These are phyloP conservation scores for Ceratobasidium sp. DNA, from an alignment of 1,284 basidiomycete species.

Conservation along the genomic window DNA sequence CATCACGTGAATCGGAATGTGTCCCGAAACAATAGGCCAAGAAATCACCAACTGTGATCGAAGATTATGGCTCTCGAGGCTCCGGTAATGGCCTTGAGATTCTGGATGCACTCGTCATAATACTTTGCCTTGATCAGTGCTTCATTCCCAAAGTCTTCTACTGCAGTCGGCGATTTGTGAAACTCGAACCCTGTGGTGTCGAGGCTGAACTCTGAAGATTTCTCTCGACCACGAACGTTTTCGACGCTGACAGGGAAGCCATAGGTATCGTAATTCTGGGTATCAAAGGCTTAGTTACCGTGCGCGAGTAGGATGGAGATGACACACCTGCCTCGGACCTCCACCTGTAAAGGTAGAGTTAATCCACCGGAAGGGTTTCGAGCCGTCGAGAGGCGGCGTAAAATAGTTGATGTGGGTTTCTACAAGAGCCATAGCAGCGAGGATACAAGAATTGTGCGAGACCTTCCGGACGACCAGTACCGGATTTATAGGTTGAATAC, in stretches of 20 bases:
- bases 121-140: constrained; percentile 64
- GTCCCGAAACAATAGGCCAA: background rate
- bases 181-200: constrained; percentile 69
- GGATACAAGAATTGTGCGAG: background rate
- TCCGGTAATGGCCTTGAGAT: constrained; percentile 70
- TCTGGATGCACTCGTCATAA: constrained; percentile 67
- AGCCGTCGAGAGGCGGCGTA: constrained; percentile 48
- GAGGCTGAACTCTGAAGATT: constrained; percentile 55
- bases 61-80: constrained; percentile 68
- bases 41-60: constrained; percentile 67
- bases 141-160: constrained; percentile 56
- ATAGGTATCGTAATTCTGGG: constrained; percentile 56
- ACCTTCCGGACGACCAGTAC: background rate
- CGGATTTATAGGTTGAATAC: background rate
- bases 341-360: constrained; percentile 1
- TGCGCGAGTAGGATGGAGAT: constrained; percentile 47
- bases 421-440: constrained; percentile 37
- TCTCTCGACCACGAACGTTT: constrained; percentile 66
- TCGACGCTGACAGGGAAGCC: constrained; percentile 60
- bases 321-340: background rate
- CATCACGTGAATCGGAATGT: background rate
- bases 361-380: constrained; percentile 42
- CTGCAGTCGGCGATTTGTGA: constrained; percentile 57
- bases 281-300: constrained; percentile 64
- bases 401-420: constrained; percentile 46